Base-by-base conservation (phyloP, 345 rosid genomes). In the Schrenkiella parvula region DNA sequence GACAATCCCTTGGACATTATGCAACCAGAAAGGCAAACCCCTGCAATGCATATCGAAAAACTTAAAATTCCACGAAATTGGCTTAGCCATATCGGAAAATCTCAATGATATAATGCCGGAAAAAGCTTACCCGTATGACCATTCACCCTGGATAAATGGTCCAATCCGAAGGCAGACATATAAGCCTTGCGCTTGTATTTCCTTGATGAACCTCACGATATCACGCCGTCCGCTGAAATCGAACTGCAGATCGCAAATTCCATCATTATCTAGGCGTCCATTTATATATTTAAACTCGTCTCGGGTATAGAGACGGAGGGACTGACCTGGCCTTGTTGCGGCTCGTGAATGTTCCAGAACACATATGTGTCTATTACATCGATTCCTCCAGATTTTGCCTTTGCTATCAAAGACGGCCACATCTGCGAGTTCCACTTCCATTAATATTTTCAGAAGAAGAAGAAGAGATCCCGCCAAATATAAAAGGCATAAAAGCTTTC, bases 281-380 rank as follows among this genome's bases (percentile, higher is more conserved):
- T n/a, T n/a, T n/a, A n/a, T n/a, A n/a, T n/a, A n/a, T n/a, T n/a
- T n/a, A n/a, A n/a, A n/a, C n/a, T n/a, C 5, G 41, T 64, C 66
- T 23, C n/a, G 34, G n/a, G 15, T 37, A 26, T 10, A 35, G 35
- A 38, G 46, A 48, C 14, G 26, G 28, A 58, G 43, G 7, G 38
- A 50, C 57, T 39, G 13, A 91, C 98, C 88, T 89, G 82, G 29
- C 91, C 88, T 23, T 83, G 96, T 46, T 74, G 86, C 0, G 96
- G 93, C 71, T 93, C 96, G 28, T 91, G 98, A 38, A 84, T 74
- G 79, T 89, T 89, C 97, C 98, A 93, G 26, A 93, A 93, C 6
- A 93, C 96, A 2, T 91, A 93, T 1, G 97, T 93, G 22, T 93
- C 86, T 14, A 93, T 88, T 63, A 89, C 98, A 71, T 91, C 90